Evolutionary conservation across 768 basidiomycete species (phyloP), one percentile per base, ranked within the genome.

Genomic region (Krasilnikovozyma curviuscula): DNA sequence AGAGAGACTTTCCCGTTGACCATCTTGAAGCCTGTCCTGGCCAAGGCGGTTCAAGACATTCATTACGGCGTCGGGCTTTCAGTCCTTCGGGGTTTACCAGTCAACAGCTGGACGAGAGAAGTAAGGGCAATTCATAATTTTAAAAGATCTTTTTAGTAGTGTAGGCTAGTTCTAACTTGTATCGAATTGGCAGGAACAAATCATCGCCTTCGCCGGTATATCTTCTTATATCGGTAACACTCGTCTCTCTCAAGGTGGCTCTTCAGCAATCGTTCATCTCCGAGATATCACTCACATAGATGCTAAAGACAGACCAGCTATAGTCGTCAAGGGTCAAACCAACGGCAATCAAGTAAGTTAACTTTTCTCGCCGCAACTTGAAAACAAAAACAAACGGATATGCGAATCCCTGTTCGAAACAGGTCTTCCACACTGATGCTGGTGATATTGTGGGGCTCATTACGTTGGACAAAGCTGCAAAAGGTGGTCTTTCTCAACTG

Each of bases 1-100:
- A 33, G 28, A 16, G 40, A 25, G 5, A 57, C 53, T 12, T 57
- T 55, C 42, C 56, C 56, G 18, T 46, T 57, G 8, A 43, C 50
- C 14, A 16, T 14, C 8, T 37, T 57, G 1, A 34, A 48, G 32
- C 33, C 39, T 7, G 52, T 44, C 10, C 49, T 57, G 5, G 33
- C 28, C n/a, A 21, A 45, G 1, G 41, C 49, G 5, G 19, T 35
- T 4, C 19, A 50, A 21, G 56, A 57, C 46, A 45, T 57, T 44
- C 49, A 54, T n/a, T 29, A 28, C 33, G 56, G 56, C 5, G 46
- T 55, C 8, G 56, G 56, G 8, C 48, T 57, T 27, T 46, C 52
- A 19, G 56, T 57, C 7, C 46, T 57, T 9, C 52, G 54, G 8
- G 56, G 56, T 14, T 44, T 57, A 10, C 56, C 56, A 8, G 56